phyloP scores from a whole-genome alignment of 805 yeast species.

The Wickerhamomyces chambardii region DNA sequence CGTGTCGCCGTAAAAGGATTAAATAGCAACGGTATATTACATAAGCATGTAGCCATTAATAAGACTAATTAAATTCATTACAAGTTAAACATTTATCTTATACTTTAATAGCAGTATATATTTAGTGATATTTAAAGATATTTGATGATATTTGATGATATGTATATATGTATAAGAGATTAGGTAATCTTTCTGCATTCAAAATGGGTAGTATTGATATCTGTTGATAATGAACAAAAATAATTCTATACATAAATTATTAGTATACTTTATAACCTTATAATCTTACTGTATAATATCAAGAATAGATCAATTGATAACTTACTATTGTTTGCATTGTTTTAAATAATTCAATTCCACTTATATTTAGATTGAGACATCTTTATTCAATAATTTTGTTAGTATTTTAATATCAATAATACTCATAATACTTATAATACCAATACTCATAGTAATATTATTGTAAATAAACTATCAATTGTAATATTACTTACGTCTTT shows the following conservation, averaged over 20 bases:
- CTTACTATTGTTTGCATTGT: conserved; percentile 34
- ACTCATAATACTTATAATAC: too few species aligned
- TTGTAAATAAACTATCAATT: too few species aligned
- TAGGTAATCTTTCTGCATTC: conserved; percentile 43
- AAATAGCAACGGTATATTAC: too few species aligned
- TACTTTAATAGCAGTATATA: not conserved
- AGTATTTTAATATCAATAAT: not conserved
- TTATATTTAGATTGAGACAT: conserved; percentile 31
- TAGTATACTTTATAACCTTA: not conserved
- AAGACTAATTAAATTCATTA: too few species aligned
- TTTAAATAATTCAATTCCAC: conserved; percentile 33
- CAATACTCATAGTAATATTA: too few species aligned
- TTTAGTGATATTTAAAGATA: not conserved
- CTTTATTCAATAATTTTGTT: conserved; percentile 13
- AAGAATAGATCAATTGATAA: not conserved
- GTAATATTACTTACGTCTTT: conserved; percentile 19
- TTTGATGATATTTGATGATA: conserved; percentile 1
- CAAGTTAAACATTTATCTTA: too few species aligned
- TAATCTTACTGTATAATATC: too few species aligned
- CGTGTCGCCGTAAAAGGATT: too few species aligned
- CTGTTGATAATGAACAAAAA: conserved; percentile 40
- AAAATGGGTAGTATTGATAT: conserved; percentile 38
- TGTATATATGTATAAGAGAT: too few species aligned
- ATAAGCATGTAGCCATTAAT: too few species aligned
- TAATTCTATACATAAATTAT: conserved; percentile 21